These are phyloP conservation scores for Wickerhamomyces canadensis DNA, from an alignment of 805 yeast species.

Conservation along the genomic window DNA sequence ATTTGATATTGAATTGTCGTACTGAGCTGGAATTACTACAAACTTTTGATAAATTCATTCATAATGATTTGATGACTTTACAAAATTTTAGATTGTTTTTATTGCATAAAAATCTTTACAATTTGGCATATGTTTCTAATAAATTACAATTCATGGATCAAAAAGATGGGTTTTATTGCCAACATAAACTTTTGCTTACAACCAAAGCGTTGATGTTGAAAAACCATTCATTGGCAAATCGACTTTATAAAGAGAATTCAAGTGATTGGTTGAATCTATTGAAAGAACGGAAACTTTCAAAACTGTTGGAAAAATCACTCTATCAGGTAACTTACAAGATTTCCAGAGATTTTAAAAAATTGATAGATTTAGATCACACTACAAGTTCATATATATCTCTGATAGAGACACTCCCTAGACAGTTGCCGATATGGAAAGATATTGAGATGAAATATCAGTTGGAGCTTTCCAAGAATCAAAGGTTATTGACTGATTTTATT, in stretches of 20 bases:
- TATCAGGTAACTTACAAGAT: constrained; percentile 15
- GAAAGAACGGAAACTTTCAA: neutral
- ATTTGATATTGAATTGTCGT: constrained; percentile 3
- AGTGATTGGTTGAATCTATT: constrained; percentile 6
- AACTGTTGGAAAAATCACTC: constrained; percentile 10
- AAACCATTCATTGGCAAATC: constrained; percentile 5
- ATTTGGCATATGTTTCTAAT: constrained; percentile 8
- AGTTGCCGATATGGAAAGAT: neutral
- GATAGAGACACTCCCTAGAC: constrained; percentile 14
- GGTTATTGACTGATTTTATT: constrained; percentile 7
- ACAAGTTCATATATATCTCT: constrained; percentile 5
- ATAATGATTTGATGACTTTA: constrained; percentile 4
- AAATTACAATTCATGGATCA: constrained; percentile 10
- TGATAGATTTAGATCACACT: neutral
- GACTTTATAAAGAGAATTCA: constrained; percentile 5
- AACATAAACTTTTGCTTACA: constrained; percentile 8
- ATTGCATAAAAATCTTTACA: constrained; percentile 4
- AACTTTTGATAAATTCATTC: constrained; percentile 12
- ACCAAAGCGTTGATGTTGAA: constrained; percentile 10
- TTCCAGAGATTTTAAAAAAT: constrained; percentile 2
- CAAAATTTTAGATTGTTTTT: constrained; percentile 9
- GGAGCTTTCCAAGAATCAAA: constrained; percentile 8
- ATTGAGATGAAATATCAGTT: constrained; percentile 1
- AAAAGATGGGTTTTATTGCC: neutral
- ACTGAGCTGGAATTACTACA: constrained; percentile 4